A percentile compares a stretch with the other conserved stretches of the same genome.
Conservation (phyloP, 2,329 filamentous ascomycete genomes). For the Aspergillus pseudoglaucus region DNA sequence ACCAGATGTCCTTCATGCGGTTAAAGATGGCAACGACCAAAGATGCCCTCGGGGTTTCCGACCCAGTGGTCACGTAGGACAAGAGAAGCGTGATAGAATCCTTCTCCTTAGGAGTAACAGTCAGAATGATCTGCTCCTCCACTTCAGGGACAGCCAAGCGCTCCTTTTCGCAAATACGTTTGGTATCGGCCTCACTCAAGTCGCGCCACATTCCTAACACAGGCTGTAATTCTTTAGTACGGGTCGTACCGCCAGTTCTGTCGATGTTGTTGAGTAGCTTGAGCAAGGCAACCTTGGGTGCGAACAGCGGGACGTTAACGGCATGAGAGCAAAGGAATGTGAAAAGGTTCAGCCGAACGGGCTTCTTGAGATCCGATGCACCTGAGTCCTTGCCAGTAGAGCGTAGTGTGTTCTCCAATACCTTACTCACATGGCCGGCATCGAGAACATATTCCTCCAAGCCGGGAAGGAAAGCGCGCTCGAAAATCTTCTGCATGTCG, state of each 20-base stretch:
- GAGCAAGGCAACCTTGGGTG: slow-evolving; percentile 67
- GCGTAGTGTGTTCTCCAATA: slow-evolving; percentile 56
- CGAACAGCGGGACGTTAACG: slow-evolving; percentile 59
- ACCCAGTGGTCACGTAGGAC: slow-evolving; percentile 42
- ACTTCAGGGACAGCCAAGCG: slow-evolving; percentile 43
- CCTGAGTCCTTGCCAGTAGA: slow-evolving; percentile 26
- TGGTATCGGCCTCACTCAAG: slow-evolving; percentile 47
- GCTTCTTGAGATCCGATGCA: slow-evolving; percentile 54
- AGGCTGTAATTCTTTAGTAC: slow-evolving; percentile 71
- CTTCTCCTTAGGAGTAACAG: slow-evolving; percentile 50
- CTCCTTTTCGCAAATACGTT: slow-evolving; percentile 45
- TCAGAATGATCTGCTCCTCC: slow-evolving; percentile 48
- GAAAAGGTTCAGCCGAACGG: slow-evolving; percentile 59
- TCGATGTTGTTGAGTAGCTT: slow-evolving; percentile 63
- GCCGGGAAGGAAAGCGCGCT: slow-evolving; percentile 62
- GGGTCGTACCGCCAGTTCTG: slow-evolving; percentile 65
- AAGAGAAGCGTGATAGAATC: slow-evolving; percentile 53
- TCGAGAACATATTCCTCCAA: slow-evolving; percentile 86
- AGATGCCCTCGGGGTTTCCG: slow-evolving; percentile 41
- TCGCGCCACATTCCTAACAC: slow-evolving; percentile 63
- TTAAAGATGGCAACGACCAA: slow-evolving; percentile 61
- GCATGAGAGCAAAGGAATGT: slow-evolving; percentile 69
- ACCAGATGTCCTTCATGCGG: slow-evolving; percentile 66
- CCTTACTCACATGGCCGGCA: slow-evolving; percentile 59
- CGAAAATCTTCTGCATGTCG: slow-evolving; percentile 56